phyloP scores from a whole-genome alignment of 495 filamentous ascomycete species.

The Tuber calosporum region DNA sequence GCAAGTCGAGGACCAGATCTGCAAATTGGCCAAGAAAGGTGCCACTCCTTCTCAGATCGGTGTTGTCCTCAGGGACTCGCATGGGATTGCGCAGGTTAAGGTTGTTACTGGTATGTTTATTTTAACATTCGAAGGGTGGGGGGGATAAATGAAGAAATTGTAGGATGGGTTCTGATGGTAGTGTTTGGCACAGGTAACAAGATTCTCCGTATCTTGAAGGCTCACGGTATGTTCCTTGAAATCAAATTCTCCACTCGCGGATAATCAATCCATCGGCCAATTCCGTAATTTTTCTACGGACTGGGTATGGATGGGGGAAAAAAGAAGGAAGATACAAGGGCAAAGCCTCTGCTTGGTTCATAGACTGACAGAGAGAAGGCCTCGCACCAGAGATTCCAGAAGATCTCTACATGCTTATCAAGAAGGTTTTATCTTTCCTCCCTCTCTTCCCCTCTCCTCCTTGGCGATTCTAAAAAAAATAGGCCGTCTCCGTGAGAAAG shows the following conservation, averaged over 20 bases:
- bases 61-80: constrained; percentile 92
- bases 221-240: constrained; percentile 62
- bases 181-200: constrained; percentile 70
- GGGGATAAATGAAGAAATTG: background rate
- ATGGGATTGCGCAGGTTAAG: constrained; percentile 95
- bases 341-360: constrained; percentile 83
- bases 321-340: background rate
- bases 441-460: background rate
- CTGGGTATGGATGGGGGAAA: background rate
- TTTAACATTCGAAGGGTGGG: constrained; percentile 5
- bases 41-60: constrained; percentile 96
- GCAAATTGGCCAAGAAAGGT: constrained; percentile 96
- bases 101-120: constrained; percentile 76
- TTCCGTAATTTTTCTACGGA: constrained; percentile 41
- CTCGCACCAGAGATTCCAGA: constrained; percentile 95
- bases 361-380: constrained; percentile 98
- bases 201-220: constrained; percentile 97
- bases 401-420: constrained; percentile 98
- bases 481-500: constrained; percentile 99
- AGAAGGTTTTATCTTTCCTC: constrained; percentile 62
- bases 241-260: constrained; percentile 4
- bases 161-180: constrained; percentile 1
- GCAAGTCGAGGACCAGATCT: constrained; percentile 95
- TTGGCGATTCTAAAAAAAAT: constrained; percentile 17
- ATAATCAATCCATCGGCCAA: constrained; percentile 13